These are phyloP conservation scores for Coemansia sp. DNA, from an alignment of 192 early-diverging fungal species.

Conservation along the genomic window DNA sequence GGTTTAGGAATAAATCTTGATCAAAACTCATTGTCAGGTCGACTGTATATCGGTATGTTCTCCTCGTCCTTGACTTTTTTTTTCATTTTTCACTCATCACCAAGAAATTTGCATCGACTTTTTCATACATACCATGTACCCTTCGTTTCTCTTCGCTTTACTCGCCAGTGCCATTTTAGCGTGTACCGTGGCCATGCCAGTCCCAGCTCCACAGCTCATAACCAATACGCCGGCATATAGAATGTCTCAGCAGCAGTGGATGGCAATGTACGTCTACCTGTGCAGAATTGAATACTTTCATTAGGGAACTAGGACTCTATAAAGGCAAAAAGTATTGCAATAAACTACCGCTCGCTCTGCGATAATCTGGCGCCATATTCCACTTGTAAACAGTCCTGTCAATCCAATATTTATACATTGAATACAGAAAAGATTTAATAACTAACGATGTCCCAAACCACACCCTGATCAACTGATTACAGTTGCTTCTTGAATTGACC, in stretches of 20 bases:
- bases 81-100: background rate
- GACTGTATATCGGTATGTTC: background rate
- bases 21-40: no score
- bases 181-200: background rate
- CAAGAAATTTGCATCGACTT: background rate
- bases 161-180: background rate
- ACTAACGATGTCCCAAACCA: background rate
- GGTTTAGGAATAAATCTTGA: no score
- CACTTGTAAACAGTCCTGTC: background rate
- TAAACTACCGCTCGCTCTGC: background rate
- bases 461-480: background rate
- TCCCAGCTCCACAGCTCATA: slow-evolving; percentile 4
- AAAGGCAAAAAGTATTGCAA: background rate
- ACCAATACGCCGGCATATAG: slow-evolving; percentile 6
- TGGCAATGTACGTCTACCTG: slow-evolving; percentile 5
- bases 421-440: background rate
- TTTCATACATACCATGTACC: background rate
- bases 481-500: background rate
- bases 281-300: slow-evolving; percentile 4
- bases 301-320: background rate
- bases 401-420: background rate
- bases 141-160: background rate
- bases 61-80: background rate
- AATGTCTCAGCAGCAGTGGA: slow-evolving; percentile 10
- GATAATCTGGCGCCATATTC: background rate